phyloP scores from a whole-genome alignment of 257 asterid genomes.

The Phtheirospermum japonicum region DNA sequence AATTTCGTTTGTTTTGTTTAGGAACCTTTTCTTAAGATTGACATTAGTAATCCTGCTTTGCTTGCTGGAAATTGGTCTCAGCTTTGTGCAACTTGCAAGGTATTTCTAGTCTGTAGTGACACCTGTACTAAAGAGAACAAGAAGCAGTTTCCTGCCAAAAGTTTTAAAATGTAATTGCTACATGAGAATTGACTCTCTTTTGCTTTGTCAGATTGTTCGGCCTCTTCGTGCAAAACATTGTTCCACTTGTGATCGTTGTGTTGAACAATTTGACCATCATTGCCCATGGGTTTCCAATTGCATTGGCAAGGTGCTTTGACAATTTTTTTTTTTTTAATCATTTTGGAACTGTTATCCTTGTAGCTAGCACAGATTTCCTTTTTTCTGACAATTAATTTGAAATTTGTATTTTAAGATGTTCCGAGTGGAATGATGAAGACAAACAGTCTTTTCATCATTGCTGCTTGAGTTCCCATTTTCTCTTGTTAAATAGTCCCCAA shows the following conservation, averaged over 20 bases:
- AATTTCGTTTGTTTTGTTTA: conserved; percentile 29
- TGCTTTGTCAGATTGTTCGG: conserved; percentile 75
- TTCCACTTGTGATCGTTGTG: conserved; percentile 98
- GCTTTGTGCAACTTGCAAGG: conserved; percentile 99
- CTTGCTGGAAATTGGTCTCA: conserved; percentile 96
- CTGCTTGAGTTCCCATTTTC: conserved; percentile 15
- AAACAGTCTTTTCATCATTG: background rate
- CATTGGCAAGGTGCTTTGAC: conserved; percentile 85
- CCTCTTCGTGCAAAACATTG: conserved; percentile 99
- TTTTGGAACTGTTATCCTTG: background rate
- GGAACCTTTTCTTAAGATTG: conserved; percentile 91
- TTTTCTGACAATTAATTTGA: background rate
- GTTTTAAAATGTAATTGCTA: conserved; percentile 15
- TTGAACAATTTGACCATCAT: conserved; percentile 98
- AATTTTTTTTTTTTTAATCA: background rate
- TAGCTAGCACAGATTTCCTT: conserved; percentile 1
- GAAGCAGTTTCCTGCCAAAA: conserved; percentile 7
- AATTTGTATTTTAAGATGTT: background rate
- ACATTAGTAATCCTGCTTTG: conserved; percentile 84
- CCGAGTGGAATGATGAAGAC: conserved; percentile 5
- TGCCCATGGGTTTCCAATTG: conserved; percentile 99
- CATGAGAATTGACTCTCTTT: conserved; percentile 22
- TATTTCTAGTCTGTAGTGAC: conserved; percentile 29
- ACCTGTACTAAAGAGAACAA: conserved; percentile 7
- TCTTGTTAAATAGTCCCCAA: conserved; percentile 8